phyloP scores from a whole-genome alignment of 345 rosid genomes.

The Crucihimalaya himalaica region DNA sequence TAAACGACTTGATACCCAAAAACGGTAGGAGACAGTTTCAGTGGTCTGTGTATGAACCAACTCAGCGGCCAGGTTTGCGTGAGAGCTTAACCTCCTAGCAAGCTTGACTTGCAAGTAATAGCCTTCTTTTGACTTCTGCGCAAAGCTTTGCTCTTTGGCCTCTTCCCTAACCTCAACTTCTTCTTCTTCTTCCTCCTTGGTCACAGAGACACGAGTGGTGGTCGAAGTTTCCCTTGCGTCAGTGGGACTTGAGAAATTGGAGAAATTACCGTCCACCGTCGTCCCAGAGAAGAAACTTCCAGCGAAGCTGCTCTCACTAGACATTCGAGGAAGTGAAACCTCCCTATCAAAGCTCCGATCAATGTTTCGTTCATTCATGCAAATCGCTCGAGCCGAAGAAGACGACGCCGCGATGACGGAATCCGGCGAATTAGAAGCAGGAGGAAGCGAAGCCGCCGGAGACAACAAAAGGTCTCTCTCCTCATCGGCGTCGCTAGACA shows the following conservation, averaged over 20 bases:
- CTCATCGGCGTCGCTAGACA: slow-evolving; percentile 45
- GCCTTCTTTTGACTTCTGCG: slow-evolving; percentile 55
- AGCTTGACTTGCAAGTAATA: slow-evolving; percentile 74
- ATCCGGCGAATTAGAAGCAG: slow-evolving; percentile 26
- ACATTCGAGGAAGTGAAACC: slow-evolving; percentile 70
- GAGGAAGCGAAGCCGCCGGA: slow-evolving; percentile 29
- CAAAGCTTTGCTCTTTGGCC: slow-evolving; percentile 38
- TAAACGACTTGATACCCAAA: slow-evolving; percentile 61
- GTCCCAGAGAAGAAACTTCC: slow-evolving; percentile 88
- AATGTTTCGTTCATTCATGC: slow-evolving; percentile 43
- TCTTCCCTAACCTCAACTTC: slow-evolving; percentile 42
- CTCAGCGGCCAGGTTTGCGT: slow-evolving; percentile 59
- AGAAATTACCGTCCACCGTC: slow-evolving; percentile 61
- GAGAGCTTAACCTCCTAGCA: slow-evolving; percentile 71
- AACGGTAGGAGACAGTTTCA: slow-evolving; percentile 74
- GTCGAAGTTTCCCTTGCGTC: slow-evolving; percentile 56
- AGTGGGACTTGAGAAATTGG: slow-evolving; percentile 32
- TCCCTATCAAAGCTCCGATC: slow-evolving; percentile 62
- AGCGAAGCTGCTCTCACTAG: slow-evolving; percentile 81
- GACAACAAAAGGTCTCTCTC: slow-evolving; percentile 54
- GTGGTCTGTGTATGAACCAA: slow-evolving; percentile 45
- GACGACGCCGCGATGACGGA: slow-evolving; percentile 28
- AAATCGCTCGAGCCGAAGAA: slow-evolving; percentile 32
- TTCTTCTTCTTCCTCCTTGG: slow-evolving; percentile 49
- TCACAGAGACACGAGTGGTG: slow-evolving; percentile 37